These are phyloP conservation scores for Lyophyllum shimeji DNA, from an alignment of 768 basidiomycete species.

Conservation along the genomic window DNA sequence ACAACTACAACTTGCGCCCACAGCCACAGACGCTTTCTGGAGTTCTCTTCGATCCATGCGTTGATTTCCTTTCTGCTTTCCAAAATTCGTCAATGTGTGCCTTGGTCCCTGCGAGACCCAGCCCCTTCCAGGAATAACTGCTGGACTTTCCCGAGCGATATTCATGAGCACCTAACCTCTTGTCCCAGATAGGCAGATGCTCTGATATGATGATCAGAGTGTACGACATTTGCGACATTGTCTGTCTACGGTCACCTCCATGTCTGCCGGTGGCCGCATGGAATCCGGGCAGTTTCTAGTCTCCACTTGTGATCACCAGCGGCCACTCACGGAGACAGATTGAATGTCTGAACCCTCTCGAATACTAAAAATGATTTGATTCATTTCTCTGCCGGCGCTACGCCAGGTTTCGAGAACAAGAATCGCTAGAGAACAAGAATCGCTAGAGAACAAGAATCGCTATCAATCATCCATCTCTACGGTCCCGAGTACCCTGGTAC, in stretches of 20 bases:
- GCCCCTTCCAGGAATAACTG: too few relatives aligned
- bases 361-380: background rate
- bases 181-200: background rate
- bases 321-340: too few relatives aligned
- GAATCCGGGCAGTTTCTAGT: background rate
- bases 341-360: too few relatives aligned
- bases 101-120: background rate
- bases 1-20: background rate
- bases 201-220: background rate
- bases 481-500: conserved; percentile 4
- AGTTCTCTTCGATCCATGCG: background rate
- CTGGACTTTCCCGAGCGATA: background rate
- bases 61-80: background rate
- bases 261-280: background rate
- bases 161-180: background rate
- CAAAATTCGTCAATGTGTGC: background rate
- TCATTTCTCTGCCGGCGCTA: background rate
- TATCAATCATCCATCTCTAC: background rate
- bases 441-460: background rate
- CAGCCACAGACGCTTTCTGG: background rate
- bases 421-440: background rate
- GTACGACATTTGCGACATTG: background rate
- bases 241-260: background rate
- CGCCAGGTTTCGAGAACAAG: too few relatives aligned
- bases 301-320: too few relatives aligned